phyloP scores from a whole-genome alignment of 2,329 filamentous ascomycete species.

The Neopestalotiopsis clavispora region DNA sequence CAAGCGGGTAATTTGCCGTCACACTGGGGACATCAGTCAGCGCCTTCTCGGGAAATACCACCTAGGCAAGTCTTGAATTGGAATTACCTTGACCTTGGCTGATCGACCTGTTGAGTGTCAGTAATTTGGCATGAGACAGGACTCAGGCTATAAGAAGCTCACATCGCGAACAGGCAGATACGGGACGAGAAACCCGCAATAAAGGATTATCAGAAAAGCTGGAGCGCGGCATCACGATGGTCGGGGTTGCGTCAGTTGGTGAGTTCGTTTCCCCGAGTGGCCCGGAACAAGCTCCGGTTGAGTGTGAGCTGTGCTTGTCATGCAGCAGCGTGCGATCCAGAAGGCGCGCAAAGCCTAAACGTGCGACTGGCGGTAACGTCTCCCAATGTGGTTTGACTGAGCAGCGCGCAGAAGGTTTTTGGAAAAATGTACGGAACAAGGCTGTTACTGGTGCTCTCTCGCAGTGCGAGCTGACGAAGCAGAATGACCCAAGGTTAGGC shows the following conservation, averaged over 20 bases:
- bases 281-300: not conserved
- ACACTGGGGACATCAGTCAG: conserved; percentile 58
- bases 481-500: not conserved
- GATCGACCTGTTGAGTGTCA: conserved; percentile 62
- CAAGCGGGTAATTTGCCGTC: conserved; percentile 96
- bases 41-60: not conserved
- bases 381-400: not conserved
- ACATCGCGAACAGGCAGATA: conserved; percentile 81
- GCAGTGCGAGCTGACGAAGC: not conserved
- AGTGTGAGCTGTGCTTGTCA: not conserved
- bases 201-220: conserved; percentile 57
- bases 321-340: not conserved
- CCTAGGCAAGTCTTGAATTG: not conserved
- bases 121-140: conserved; percentile 5
- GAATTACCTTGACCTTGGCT: conserved; percentile 83
- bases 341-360: not conserved
- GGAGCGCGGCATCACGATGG: conserved; percentile 41
- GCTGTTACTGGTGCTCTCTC: not conserved
- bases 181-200: conserved; percentile 76
- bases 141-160: conserved; percentile 29
- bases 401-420: not conserved
- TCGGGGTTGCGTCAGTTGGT: not conserved
- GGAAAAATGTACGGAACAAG: not conserved
- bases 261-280: not conserved
- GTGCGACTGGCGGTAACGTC: not conserved